Evolutionary conservation across 2,329 filamentous ascomycete species (phyloP).

Genomic region (Pleurostoma richardsiae): DNA sequence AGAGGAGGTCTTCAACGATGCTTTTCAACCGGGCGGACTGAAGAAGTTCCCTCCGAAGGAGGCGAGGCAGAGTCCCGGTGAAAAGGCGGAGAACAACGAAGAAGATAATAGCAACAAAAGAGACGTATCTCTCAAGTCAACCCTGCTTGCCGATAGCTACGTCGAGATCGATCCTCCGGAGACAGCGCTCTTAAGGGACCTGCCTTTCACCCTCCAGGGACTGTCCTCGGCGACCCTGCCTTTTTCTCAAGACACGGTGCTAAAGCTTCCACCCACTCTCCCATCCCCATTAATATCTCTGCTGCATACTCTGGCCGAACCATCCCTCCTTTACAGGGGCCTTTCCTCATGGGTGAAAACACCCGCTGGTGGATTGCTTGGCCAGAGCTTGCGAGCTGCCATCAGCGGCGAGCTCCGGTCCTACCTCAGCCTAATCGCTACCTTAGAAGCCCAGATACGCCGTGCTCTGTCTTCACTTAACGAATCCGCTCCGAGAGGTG

Average conservation of each 20-base stretch:
- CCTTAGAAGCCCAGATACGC: constrained; percentile 86
- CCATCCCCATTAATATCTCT: constrained; percentile 82
- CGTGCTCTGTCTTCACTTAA: constrained; percentile 73
- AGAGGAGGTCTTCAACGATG: constrained; percentile 44
- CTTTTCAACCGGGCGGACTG: constrained; percentile 49
- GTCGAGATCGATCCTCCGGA: constrained; percentile 58
- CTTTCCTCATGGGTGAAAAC: constrained; percentile 79
- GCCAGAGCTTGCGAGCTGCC: constrained; percentile 85
- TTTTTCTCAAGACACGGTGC: constrained; percentile 63
- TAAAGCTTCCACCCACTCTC: constrained; percentile 74
- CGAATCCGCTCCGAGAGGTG: constrained; percentile 59
- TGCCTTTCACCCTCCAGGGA: constrained; percentile 91
- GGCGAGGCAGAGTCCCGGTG: constrained; percentile 27
- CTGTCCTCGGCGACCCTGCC: constrained; percentile 80
- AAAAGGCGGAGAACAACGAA: constrained; percentile 19
- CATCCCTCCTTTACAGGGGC: constrained; percentile 82
- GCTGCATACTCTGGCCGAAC: constrained; percentile 85
- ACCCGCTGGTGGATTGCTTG: constrained; percentile 76
- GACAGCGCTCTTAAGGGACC: constrained; percentile 64
- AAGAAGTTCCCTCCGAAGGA: constrained; percentile 36
- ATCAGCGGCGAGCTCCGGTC: constrained; percentile 80
- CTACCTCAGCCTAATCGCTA: constrained; percentile 86
- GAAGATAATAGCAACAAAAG: constrained; percentile 28
- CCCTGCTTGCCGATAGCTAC: constrained; percentile 52
- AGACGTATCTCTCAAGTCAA: constrained; percentile 53